Base-by-base conservation (phyloP, 306 rosid species). In the Rubus idaeus region DNA sequence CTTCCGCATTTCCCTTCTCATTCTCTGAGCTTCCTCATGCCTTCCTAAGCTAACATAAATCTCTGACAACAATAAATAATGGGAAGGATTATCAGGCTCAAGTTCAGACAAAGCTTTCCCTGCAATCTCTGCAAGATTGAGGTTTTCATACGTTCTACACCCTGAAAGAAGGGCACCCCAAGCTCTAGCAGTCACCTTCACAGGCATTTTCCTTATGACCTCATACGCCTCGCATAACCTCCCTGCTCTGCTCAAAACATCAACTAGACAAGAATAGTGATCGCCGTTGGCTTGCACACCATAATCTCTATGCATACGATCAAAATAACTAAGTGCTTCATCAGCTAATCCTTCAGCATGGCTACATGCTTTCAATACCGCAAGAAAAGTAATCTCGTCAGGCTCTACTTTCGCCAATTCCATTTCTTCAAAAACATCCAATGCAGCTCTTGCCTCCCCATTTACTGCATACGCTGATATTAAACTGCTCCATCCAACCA, bases 101-200 rank as follows among this genome's bases (percentile, higher is more conserved):
- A 90, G 83, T 83, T 90, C 85, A 0, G 82, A 79, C 81, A 90
- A 84, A 65, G 94, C 94, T 47, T 73, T 83, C 42, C 80, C 96
- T 1, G 96, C 96, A 70, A 87, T 84, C 85, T 92, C 91, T 4
- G 89, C 96, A 78, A 92, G 75, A 75, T 83, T 82, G 63, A 87
- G 56, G 58, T 92, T 86, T 21, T 94, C 97, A 53, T 84, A 83
- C 57, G 83, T 87, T 81, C 88, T 81, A 77, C 97, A 92, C 50
- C 94, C 96, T 73, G 94, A 93, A 6, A 92, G 94, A 21, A 92
- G 86, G 5, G 92, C 92, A 21, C 94, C 92, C 97, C 97, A 92
- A 18, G 92, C 94, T 78, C 86, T 89, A 9, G 87, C 94, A 39
- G 94, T 92, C 66, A 76, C 97, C 84, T 80, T 85, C 76, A 89